phyloP scores from a whole-genome alignment of 768 basidiomycete genomes.

The Tephrocybe rancida region DNA sequence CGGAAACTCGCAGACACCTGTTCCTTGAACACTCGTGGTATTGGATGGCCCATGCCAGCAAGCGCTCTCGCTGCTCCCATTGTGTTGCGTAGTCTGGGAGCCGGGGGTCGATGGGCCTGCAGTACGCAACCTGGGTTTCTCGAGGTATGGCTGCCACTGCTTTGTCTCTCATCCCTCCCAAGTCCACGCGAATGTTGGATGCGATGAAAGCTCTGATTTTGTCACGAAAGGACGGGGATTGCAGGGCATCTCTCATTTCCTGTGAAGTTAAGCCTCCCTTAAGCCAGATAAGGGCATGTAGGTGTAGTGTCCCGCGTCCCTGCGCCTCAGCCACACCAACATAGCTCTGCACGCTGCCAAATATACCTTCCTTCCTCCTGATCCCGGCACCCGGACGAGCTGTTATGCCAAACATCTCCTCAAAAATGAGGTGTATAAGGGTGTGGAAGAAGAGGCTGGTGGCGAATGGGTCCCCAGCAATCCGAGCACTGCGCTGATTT shows the following conservation, averaged over 20 bases:
- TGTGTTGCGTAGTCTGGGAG: no score
- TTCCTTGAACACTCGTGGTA: no score
- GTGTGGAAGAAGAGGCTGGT: conserved; percentile 43
- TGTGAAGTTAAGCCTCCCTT: no score
- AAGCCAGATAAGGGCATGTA: conserved; percentile 42
- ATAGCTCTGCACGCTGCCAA: conserved; percentile 33
- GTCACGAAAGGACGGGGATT: conserved; percentile 25
- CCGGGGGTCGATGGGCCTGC: no score
- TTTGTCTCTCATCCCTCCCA: no score
- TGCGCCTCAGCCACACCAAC: conserved; percentile 44
- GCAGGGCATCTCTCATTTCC: conserved; percentile 22
- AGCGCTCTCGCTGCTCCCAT: no score
- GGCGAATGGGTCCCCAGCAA: conserved; percentile 42
- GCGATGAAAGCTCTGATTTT: conserved; percentile 30
- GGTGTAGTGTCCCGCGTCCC: conserved; percentile 40
- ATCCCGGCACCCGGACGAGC: neutral
- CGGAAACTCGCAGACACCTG: conserved; percentile 23
- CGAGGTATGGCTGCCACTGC: no score
- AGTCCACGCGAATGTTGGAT: no score
- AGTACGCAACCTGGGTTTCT: no score
- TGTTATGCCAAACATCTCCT: conserved; percentile 34
- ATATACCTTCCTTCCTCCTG: conserved; percentile 27
- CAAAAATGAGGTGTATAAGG: conserved; percentile 25
- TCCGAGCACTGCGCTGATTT: conserved; percentile 19
- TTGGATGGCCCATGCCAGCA: no score